Evolutionary conservation across 129 eudicot genomes (phyloP).

Genomic region (Rutidosis leptorrhynchoides): DNA sequence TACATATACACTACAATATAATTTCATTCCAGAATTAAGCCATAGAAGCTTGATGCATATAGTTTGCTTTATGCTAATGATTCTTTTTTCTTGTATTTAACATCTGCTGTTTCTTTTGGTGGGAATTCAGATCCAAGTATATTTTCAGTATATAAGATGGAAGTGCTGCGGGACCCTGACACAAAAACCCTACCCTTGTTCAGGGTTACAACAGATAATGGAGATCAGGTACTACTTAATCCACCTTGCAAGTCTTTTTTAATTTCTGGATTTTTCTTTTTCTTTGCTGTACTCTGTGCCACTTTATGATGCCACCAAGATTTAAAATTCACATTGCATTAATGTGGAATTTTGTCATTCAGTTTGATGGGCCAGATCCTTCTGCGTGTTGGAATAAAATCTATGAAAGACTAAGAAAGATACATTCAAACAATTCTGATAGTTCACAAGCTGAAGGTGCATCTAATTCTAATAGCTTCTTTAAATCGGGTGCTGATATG

Average conservation of each 20-base stretch:
- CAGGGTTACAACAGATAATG: conserved; percentile 70
- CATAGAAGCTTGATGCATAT: background rate
- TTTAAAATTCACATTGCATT: conserved; percentile 10
- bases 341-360: conserved; percentile 25
- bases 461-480: conserved; percentile 33
- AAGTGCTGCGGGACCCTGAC: conserved; percentile 65
- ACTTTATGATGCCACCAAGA: background rate
- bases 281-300: background rate
- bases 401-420: conserved; percentile 50
- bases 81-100: conserved; percentile 13
- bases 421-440: conserved; percentile 35
- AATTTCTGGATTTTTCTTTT: conserved; percentile 1
- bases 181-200: conserved; percentile 55
- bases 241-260: conserved; percentile 1
- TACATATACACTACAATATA: background rate
- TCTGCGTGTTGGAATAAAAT: conserved; percentile 70
- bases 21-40: background rate
- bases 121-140: conserved; percentile 56
- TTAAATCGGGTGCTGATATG: conserved; percentile 72
- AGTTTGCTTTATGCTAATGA: background rate
- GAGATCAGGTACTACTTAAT: conserved; percentile 56
- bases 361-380: conserved; percentile 78
- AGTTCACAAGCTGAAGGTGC: conserved; percentile 36
- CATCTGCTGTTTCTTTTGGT: conserved; percentile 5
- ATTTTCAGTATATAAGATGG: conserved; percentile 59